Base-by-base conservation (phyloP, 2,329 filamentous ascomycete genomes). In the Didymella sp. region DNA sequence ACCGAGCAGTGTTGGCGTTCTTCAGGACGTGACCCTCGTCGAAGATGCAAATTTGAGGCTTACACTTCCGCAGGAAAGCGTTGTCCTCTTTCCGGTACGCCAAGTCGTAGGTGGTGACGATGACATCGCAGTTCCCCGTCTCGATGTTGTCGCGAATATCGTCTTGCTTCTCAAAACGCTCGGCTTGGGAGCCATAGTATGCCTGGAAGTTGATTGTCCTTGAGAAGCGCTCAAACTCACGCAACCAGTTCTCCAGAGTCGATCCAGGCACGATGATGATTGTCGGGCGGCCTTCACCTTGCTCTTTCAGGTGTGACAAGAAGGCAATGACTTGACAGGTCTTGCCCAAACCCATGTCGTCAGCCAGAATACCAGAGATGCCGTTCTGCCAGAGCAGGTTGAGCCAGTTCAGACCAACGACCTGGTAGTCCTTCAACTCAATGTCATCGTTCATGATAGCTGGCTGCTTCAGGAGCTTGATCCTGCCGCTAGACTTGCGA, bases 281-380 rank as follows among this genome's bases (percentile, higher is more conserved):
- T 72, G 96, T 87, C 79, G 80, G 92, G 69, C 91, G 92, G 80
- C 70, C 86, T 71, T 79, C 82, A 61, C 78, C 86, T 27, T 85
- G 85, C 70, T 92, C 87, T 15, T 90, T 87, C 24, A 99, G 81
- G 67, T 96, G 89, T 15, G 92, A 90, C 42, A 99, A 83, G 68
- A 99, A 92, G 0, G 92, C 88, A 65, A 99, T 96, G 60, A 98
- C 92, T 71, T 99, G 94, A 68, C 92, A 97, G 0, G 95, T 99
- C 81, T 99, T 99, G 42, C 95, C 95, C 37, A 86, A 69, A 48
- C 91, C 95, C 95, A 99, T 99, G 73, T 99, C 95, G 73, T 99
- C 95, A 1, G 95, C 95, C 17, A 99, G 81, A 54, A 99, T 98
- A 61, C 92, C 94, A 42, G 91, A 94, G 48, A 96, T 84, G 25